Percentiles rank a stretch among this genome's conserved stretches.
These are phyloP conservation scores for Rhododendron kiyosumense DNA, from an alignment of 148 eudicot genomes.

Conservation along the genomic window DNA sequence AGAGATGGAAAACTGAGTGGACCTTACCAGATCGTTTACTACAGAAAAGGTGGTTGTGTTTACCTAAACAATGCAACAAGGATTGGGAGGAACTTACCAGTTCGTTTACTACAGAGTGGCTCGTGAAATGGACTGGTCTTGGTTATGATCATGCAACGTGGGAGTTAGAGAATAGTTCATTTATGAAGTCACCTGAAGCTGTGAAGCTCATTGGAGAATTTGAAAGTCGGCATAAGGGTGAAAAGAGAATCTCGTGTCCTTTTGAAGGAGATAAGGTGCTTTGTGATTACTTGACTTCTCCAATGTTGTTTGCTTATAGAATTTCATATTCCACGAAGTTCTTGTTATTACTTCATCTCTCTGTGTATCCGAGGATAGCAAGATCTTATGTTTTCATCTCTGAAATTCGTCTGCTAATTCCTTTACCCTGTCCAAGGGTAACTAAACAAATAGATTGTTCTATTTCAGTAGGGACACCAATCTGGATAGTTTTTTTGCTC, in stretches of 20 bases:
- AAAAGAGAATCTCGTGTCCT: constrained; percentile 11
- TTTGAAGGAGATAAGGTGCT: constrained; percentile 23
- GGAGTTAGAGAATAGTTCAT: constrained; percentile 40
- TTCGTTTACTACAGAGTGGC: constrained; percentile 20
- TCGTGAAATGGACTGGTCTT: constrained; percentile 35
- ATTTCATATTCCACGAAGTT: neutral
- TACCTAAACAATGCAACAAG: constrained; percentile 11
- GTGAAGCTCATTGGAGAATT: constrained; percentile 37
- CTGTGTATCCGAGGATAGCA: neutral
- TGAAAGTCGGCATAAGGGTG: constrained; percentile 33
- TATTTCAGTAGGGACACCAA: neutral
- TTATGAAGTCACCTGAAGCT: constrained; percentile 36
- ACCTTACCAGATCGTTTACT: constrained; percentile 17
- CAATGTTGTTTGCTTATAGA: neutral
- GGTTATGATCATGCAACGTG: constrained; percentile 26
- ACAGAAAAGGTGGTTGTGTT: constrained; percentile 15
- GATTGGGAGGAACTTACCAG: constrained; percentile 5
- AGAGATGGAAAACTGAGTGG: constrained; percentile 23
- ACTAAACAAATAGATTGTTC: neutral
- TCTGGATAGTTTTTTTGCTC: neutral
- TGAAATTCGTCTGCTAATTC: neutral
- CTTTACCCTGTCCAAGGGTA: neutral
- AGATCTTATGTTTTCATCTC: neutral
- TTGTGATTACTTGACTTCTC: constrained; percentile 2
- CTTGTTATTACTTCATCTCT: neutral